These are phyloP conservation scores for Tillandsia leiboldiana DNA, from an alignment of 176 grass and related monocot genomes.

Conservation along the genomic window DNA sequence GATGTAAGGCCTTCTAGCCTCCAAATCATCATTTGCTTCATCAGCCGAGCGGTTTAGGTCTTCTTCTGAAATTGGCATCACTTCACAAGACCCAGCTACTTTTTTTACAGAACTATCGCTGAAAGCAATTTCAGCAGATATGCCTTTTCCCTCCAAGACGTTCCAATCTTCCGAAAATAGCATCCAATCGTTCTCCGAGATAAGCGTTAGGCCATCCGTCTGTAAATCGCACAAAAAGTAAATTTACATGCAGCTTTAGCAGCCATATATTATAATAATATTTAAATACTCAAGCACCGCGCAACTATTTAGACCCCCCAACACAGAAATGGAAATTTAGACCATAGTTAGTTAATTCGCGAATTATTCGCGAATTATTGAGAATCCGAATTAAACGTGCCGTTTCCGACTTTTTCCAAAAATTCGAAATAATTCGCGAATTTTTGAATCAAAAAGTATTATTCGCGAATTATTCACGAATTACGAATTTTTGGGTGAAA, in stretches of 20 bases:
- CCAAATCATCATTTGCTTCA: constrained; percentile 39
- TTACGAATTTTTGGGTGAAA: no score
- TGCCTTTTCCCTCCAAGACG: constrained; percentile 45
- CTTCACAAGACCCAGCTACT: constrained; percentile 29
- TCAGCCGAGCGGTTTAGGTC: constrained; percentile 24
- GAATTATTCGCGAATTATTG: no score
- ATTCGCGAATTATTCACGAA: no score
- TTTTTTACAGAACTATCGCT: constrained; percentile 36
- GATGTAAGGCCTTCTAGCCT: constrained; percentile 31
- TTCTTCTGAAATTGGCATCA: constrained; percentile 19
- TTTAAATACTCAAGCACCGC: neutral
- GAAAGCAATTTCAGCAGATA: constrained; percentile 78
- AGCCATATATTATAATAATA: neutral
- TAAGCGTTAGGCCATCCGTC: constrained; percentile 73
- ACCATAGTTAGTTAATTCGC: no score
- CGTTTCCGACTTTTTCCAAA: no score
- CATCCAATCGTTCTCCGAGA: constrained; percentile 61
- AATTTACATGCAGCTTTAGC: neutral
- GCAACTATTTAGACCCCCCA: no score
- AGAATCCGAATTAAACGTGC: no score
- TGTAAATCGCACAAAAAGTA: constrained; percentile 35
- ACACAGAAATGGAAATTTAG: no score
- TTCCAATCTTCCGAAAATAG: constrained; percentile 93
- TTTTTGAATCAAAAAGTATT: no score
- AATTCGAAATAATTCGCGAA: no score